Percentiles rank a stretch among this genome's conserved stretches.
Evolutionary conservation across 331 rosid genomes (phyloP).

Genomic region (Malus hybrid): DNA sequence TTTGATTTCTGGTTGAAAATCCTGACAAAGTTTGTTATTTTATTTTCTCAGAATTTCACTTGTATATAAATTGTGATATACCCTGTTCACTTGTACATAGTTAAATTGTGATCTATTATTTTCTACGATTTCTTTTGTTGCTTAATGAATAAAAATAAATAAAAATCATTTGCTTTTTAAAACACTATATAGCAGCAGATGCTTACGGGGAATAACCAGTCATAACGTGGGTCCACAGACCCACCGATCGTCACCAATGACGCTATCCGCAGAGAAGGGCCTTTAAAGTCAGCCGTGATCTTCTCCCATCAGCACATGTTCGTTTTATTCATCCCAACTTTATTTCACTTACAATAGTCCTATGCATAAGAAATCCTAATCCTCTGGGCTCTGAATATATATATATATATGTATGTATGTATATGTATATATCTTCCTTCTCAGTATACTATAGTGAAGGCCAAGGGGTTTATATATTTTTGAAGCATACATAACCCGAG

Average conservation of each 20-base stretch:
- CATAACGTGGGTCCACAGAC: background rate
- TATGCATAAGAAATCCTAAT: background rate
- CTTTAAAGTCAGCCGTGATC: background rate
- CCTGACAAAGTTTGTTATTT: no score
- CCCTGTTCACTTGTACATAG: background rate
- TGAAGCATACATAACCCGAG: background rate
- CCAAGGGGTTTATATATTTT: background rate
- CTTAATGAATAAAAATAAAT: no score
- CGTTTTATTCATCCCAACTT: background rate
- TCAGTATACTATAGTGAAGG: background rate
- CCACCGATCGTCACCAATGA: slow-evolving; percentile 4
- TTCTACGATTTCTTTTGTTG: background rate
- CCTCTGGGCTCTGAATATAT: background rate
- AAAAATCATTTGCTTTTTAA: no score
- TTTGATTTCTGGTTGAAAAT: background rate
- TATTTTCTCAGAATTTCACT: no score
- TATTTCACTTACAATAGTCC: background rate
- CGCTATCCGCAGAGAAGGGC: background rate
- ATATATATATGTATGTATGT: no score
- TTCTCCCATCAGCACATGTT: background rate
- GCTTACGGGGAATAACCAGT: no score
- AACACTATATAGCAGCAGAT: no score
- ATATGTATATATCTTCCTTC: background rate
- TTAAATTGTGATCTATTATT: no score
- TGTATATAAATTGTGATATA: background rate